Conservation (phyloP, 116 monocot species). For the Cymodocea nodosa region DNA sequence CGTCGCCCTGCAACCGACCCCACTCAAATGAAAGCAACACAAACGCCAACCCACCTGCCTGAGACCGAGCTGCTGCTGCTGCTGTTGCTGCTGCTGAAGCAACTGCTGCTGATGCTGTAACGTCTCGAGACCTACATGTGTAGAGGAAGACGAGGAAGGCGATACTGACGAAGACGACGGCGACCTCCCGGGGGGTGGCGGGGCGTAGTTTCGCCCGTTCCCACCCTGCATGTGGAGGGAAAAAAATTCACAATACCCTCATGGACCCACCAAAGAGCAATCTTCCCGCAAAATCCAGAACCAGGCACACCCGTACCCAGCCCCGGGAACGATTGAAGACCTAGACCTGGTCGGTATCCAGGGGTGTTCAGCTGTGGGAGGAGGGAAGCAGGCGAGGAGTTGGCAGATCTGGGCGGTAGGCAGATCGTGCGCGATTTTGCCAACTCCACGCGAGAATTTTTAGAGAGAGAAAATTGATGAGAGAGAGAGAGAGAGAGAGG, state of each 20-base stretch:
- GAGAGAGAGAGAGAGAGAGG: too few species aligned
- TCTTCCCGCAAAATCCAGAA: too few species aligned
- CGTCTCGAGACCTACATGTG: constrained; percentile 36
- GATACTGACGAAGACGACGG: constrained; percentile 26
- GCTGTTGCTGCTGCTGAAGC: constrained; percentile 22
- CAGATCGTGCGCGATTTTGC: too few species aligned
- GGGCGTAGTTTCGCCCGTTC: constrained; percentile 27
- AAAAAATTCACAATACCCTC: constrained; percentile 1
- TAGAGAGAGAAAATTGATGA: too few species aligned
- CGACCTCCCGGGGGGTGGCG: constrained; percentile 17
- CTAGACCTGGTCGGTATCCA: too few species aligned
- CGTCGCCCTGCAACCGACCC: constrained; percentile 8
- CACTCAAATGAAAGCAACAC: neutral
- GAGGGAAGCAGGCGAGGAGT: too few species aligned
- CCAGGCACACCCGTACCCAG: too few species aligned
- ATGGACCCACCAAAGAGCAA: neutral
- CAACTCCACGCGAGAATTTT: too few species aligned
- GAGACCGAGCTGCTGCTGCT: constrained; percentile 39
- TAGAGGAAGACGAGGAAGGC: constrained; percentile 48
- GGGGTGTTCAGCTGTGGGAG: too few species aligned
- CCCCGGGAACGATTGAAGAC: too few species aligned
- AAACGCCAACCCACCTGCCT: constrained; percentile 42
- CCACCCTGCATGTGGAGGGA: constrained; percentile 1
- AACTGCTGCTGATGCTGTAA: constrained; percentile 25
- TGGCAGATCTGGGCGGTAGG: too few species aligned